Conservation (phyloP, 768 basidiomycete species). For the Boletus subparvulus region DNA sequence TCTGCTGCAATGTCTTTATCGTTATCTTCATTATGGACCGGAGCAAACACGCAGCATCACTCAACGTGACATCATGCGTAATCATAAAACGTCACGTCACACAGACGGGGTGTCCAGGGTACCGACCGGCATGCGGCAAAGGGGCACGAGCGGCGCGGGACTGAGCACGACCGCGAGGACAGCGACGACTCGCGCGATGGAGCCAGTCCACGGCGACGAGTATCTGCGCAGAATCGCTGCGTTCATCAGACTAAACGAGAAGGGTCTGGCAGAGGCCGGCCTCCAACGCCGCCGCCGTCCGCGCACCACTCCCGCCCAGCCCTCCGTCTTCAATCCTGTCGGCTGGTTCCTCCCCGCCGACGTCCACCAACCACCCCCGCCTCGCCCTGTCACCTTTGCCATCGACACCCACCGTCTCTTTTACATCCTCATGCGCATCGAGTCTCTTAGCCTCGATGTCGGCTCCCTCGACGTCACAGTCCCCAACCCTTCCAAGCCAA, state of each 20-base stretch:
- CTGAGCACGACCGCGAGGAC: constrained; percentile 14
- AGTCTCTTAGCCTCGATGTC: constrained; percentile 73
- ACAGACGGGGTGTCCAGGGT: constrained; percentile 22
- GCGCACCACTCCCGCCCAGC: constrained; percentile 29
- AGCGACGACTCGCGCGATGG: constrained; percentile 33
- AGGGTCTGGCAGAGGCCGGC: constrained; percentile 65
- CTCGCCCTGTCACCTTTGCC: constrained; percentile 64
- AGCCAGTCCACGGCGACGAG: constrained; percentile 66
- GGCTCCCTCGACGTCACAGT: constrained; percentile 80
- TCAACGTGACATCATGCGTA: constrained; percentile 24
- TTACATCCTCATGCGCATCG: constrained; percentile 84
- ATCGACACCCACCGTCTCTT: constrained; percentile 83
- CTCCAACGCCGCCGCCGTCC: constrained; percentile 48
- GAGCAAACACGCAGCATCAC: constrained; percentile 11
- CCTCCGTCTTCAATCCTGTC: constrained; percentile 58
- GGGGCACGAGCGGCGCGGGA: constrained; percentile 19
- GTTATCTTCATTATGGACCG: constrained; percentile 79
- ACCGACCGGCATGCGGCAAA: constrained; percentile 18
- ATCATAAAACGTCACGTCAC: constrained; percentile 17
- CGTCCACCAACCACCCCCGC: constrained; percentile 28
- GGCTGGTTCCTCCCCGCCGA: constrained; percentile 49
- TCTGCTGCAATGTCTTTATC: constrained; percentile 93
- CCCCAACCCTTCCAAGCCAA: constrained; percentile 71
- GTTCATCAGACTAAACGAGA: constrained; percentile 74
- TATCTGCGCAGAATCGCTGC: constrained; percentile 68